Percentiles rank a stretch among this genome's conserved stretches.
Evolutionary conservation across 352 stramenopile genomes (phyloP).

Genomic region (Globisporangium cederbergense): DNA sequence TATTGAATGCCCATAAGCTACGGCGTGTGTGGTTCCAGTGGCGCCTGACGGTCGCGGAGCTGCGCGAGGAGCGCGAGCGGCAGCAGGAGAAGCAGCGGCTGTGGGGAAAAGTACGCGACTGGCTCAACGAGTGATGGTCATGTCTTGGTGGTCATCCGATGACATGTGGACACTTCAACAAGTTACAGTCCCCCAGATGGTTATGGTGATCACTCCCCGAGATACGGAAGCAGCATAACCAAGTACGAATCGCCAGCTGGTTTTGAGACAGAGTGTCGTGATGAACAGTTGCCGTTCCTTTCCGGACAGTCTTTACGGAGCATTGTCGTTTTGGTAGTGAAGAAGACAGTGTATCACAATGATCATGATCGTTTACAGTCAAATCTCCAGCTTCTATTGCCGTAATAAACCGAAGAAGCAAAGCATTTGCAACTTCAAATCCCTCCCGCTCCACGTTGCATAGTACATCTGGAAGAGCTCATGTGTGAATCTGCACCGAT

Average conservation of each 20-base stretch:
- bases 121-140: conserved; percentile 41
- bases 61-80: conserved; percentile 24
- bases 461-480: no score
- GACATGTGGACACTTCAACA: conserved; percentile 1
- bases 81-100: conserved; percentile 50
- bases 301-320: background rate
- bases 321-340: no score
- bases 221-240: background rate
- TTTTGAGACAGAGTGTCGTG: background rate
- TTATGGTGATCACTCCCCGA: background rate
- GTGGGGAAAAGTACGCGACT: conserved; percentile 59
- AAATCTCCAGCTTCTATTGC: no score
- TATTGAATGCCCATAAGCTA: conserved; percentile 20
- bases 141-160: background rate
- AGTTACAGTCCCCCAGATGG: background rate
- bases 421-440: no score
- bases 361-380: no score
- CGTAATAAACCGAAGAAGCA: no score
- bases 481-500: no score
- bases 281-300: background rate
- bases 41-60: conserved; percentile 23
- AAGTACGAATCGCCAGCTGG: background rate
- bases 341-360: background rate
- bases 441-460: no score
- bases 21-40: conserved; percentile 28